Evolutionary conservation across 2,329 filamentous ascomycete genomes (phyloP).

Genomic region (Botryotinia narcissicola): DNA sequence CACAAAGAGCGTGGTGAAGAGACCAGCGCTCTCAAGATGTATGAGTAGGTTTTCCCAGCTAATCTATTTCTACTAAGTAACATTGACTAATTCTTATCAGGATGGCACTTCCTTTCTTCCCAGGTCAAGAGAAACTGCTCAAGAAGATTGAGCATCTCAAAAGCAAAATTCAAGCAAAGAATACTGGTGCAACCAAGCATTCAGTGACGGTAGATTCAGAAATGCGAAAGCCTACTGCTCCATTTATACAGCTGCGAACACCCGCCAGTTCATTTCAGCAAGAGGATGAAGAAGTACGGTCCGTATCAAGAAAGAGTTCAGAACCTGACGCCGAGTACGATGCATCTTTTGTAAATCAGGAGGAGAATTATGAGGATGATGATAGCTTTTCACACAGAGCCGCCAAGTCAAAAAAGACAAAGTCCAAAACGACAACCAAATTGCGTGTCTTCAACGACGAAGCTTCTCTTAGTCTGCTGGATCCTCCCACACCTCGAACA

Average conservation of each 20-base stretch:
- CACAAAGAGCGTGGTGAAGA: constrained; percentile 83
- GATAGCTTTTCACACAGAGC: constrained; percentile 36
- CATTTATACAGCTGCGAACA: constrained; percentile 30
- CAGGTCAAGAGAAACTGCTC: constrained; percentile 73
- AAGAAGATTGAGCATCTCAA: constrained; percentile 66
- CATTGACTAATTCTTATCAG: constrained; percentile 42
- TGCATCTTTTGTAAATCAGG: constrained; percentile 38
- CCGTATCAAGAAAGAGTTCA: constrained; percentile 27
- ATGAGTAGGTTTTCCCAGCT: constrained; percentile 40
- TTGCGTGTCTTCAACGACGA: constrained; percentile 39
- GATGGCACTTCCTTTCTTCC: constrained; percentile 79
- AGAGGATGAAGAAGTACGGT: constrained; percentile 30
- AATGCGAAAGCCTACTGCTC: constrained; percentile 28
- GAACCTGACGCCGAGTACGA: constrained; percentile 39
- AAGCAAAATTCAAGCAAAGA: constrained; percentile 47
- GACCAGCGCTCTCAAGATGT: constrained; percentile 75
- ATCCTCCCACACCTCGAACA: constrained; percentile 46
- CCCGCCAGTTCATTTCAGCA: constrained; percentile 30
- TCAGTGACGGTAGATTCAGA: constrained; percentile 20
- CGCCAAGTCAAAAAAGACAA: constrained; percentile 35
- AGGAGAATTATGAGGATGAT: constrained; percentile 43
- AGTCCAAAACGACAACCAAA: constrained; percentile 38
- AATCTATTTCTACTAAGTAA: neutral
- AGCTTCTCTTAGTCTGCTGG: constrained; percentile 44
- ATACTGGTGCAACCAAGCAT: constrained; percentile 30